A percentile compares a stretch with the other conserved stretches of the same genome.
These are phyloP conservation scores for Pseudogymnoascus sp. DNA, from an alignment of 2,329 filamentous ascomycete genomes.

Conservation along the genomic window DNA sequence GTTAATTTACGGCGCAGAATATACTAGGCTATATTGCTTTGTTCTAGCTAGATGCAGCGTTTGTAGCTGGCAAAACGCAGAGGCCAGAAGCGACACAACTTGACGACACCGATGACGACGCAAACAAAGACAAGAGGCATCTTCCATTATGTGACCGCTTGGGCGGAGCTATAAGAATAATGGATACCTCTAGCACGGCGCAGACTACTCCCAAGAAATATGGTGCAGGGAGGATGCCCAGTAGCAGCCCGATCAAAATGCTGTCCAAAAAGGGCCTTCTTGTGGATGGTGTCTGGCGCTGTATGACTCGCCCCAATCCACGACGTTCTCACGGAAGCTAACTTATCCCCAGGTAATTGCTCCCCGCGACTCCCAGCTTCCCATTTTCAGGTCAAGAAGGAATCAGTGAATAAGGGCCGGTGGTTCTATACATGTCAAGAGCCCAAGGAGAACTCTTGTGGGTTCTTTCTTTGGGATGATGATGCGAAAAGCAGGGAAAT, in stretches of 20 bases:
- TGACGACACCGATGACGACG: not conserved
- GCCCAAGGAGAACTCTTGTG: constrained; percentile 38
- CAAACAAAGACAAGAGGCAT: not conserved
- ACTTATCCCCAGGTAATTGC: constrained; percentile 39
- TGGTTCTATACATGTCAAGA: constrained; percentile 49
- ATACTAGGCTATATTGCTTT: not conserved
- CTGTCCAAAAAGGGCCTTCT: constrained; percentile 25
- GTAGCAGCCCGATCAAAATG: not conserved
- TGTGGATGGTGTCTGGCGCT: constrained; percentile 34
- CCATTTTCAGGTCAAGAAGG: constrained; percentile 43
- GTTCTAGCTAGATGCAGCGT: not conserved
- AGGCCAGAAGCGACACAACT: not conserved
- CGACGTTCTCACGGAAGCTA: not conserved
- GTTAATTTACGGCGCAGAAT: not conserved
- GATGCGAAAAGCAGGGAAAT: constrained; percentile 43
- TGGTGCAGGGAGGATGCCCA: not conserved
- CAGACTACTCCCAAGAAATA: not conserved
- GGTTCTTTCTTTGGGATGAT: constrained; percentile 52
- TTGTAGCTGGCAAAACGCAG: not conserved
- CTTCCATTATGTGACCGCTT: not conserved
- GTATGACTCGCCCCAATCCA: constrained; percentile 17
- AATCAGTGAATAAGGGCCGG: constrained; percentile 42
- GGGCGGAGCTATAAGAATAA: not conserved
- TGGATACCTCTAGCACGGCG: not conserved
- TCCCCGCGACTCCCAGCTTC: constrained; percentile 42